A percentile compares a stretch with the other conserved stretches of the same genome.
Conservation (phyloP, 345 rosid genomes). For the Ailanthus altissimus region DNA sequence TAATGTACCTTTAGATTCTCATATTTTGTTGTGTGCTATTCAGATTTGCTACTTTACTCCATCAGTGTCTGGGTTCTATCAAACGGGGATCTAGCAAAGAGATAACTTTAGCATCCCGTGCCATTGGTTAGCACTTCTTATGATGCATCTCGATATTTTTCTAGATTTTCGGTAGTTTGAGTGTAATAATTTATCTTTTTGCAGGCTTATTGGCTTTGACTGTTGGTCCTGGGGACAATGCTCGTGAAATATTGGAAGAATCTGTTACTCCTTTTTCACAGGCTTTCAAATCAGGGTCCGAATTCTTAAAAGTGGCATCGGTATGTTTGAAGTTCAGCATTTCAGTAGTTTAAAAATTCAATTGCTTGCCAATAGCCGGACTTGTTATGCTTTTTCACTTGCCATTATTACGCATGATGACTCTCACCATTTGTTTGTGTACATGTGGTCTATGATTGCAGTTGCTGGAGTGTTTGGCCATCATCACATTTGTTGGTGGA, state of each 20-base stretch:
- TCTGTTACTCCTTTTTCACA: slow-evolving; percentile 62
- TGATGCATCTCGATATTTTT: neutral
- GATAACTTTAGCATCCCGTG: slow-evolving; percentile 67
- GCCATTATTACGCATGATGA: neutral
- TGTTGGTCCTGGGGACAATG: slow-evolving; percentile 64
- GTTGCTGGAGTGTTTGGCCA: slow-evolving; percentile 83
- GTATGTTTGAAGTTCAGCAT: slow-evolving; percentile 33
- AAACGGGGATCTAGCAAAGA: slow-evolving; percentile 79
- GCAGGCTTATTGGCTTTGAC: slow-evolving; percentile 85
- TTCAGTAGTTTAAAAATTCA: neutral
- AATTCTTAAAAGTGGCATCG: slow-evolving; percentile 49
- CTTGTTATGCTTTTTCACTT: neutral
- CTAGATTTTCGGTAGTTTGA: neutral
- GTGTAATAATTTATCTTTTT: slow-evolving; percentile 17
- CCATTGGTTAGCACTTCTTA: slow-evolving; percentile 52
- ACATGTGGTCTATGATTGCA: slow-evolving; percentile 26
- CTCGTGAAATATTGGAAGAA: slow-evolving; percentile 66
- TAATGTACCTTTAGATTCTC: neutral
- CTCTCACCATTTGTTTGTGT: neutral
- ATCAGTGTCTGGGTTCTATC: slow-evolving; percentile 62
- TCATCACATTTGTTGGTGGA: slow-evolving; percentile 80
- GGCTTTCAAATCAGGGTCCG: slow-evolving; percentile 67
- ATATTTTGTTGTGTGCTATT: slow-evolving; percentile 14
- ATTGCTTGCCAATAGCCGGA: neutral
- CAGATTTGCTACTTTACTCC: slow-evolving; percentile 86